These are phyloP conservation scores for Pseudogymnoascus sp. DNA, from an alignment of 2,329 filamentous ascomycete species.

Conservation along the genomic window DNA sequence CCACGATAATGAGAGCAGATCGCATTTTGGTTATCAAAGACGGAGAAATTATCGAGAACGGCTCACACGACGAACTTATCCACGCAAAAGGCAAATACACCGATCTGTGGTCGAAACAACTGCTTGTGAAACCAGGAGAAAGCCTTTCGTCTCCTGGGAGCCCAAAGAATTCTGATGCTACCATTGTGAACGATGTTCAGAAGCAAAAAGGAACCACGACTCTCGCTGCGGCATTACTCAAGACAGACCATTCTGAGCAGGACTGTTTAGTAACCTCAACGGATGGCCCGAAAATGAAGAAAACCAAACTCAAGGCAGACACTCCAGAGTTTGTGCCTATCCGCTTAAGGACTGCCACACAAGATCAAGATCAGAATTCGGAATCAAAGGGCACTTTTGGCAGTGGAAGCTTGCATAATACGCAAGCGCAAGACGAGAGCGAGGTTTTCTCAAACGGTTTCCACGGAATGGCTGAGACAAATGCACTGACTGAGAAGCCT, in stretches of 20 bases:
- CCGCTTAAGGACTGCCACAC: constrained; percentile 4
- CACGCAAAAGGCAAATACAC: constrained; percentile 40
- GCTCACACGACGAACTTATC: constrained; percentile 42
- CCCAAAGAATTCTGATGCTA: constrained; percentile 19
- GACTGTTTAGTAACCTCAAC: not conserved
- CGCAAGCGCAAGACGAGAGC: not conserved
- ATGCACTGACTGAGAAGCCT: not conserved
- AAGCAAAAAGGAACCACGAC: constrained; percentile 6
- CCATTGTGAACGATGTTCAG: constrained; percentile 25
- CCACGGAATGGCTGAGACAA: not conserved
- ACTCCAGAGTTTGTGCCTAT: constrained; percentile 33
- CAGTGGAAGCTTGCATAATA: not conserved
- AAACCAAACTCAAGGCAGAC: constrained; percentile 30
- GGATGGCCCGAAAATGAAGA: not conserved
- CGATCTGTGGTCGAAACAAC: constrained; percentile 44
- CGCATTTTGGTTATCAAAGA: constrained; percentile 44
- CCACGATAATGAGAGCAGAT: constrained; percentile 46
- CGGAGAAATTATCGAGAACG: constrained; percentile 43
- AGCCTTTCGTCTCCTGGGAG: constrained; percentile 20
- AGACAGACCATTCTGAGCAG: constrained; percentile 2
- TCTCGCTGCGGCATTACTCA: constrained; percentile 4
- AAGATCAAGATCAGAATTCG: not conserved
- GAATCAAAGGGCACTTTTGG: not conserved
- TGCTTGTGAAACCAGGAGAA: constrained; percentile 22
- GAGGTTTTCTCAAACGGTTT: not conserved